Conservation (phyloP, 768 basidiomycete species). For the Galerina marginata region DNA sequence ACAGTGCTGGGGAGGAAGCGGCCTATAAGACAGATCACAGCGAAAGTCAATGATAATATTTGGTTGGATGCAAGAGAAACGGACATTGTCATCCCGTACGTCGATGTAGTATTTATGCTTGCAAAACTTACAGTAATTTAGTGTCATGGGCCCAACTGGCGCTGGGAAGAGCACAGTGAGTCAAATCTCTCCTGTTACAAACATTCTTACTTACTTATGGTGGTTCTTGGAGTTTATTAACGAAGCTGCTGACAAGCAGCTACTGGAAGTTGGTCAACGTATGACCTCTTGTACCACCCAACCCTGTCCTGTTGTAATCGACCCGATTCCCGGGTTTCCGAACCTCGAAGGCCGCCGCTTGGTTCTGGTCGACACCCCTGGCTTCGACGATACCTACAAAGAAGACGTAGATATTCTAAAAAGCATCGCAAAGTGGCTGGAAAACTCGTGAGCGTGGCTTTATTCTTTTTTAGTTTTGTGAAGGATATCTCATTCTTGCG, state of each 20-base stretch:
- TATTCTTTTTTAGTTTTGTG: no score
- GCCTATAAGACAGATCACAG: not conserved
- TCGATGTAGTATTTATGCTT: not conserved
- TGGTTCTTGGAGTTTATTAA: not conserved
- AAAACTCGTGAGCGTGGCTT: not conserved
- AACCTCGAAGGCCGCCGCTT: not conserved
- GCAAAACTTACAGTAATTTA: not conserved
- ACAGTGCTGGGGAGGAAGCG: not conserved
- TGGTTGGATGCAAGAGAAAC: not conserved
- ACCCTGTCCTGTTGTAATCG: not conserved
- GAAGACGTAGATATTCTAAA: not conserved
- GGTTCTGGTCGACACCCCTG: not conserved
- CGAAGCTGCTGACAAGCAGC: not conserved
- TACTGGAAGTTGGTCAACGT: not conserved
- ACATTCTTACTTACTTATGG: no score
- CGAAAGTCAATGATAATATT: not conserved
- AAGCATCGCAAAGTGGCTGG: slow-evolving; percentile 1
- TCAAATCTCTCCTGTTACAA: not conserved
- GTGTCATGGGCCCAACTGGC: not conserved
- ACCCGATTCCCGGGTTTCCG: not conserved
- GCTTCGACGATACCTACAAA: not conserved
- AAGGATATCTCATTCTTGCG: not conserved
- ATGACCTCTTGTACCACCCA: not conserved
- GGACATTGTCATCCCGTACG: not conserved
- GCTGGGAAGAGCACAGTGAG: slow-evolving; percentile 3